These are phyloP conservation scores for Diaporthe velutina DNA, from an alignment of 2,329 filamentous ascomycete genomes.

Conservation along the genomic window DNA sequence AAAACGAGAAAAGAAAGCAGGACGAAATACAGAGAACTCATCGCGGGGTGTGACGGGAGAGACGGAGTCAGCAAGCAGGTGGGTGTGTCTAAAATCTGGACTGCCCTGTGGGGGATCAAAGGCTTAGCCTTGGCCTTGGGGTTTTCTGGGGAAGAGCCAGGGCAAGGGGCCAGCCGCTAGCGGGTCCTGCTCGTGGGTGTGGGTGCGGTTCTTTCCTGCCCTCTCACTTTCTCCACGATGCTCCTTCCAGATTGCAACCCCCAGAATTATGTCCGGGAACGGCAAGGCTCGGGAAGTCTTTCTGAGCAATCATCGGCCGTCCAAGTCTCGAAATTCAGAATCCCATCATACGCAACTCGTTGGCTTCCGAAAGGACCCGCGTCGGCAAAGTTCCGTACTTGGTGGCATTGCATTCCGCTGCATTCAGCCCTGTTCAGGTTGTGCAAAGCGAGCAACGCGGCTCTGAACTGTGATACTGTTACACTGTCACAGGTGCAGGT, in stretches of 20 bases:
- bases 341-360: constrained; percentile 14
- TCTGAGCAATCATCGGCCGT: background rate
- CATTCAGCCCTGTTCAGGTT: constrained; percentile 27
- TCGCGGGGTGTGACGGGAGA: background rate
- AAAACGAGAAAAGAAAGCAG: constrained; percentile 26
- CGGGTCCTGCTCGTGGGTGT: constrained; percentile 14
- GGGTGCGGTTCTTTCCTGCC: background rate
- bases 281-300: constrained; percentile 32
- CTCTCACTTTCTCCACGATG: background rate
- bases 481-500: background rate
- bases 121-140: constrained; percentile 32
- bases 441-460: constrained; percentile 4
- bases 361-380: constrained; percentile 37
- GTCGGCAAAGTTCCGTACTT: constrained; percentile 19
- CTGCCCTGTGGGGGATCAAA: constrained; percentile 26
- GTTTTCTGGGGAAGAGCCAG: constrained; percentile 22
- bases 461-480: background rate
- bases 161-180: constrained; percentile 18
- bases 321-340: constrained; percentile 1
- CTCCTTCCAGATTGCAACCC: constrained; percentile 3
- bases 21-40: background rate
- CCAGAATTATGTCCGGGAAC: constrained; percentile 22
- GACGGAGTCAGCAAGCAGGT: constrained; percentile 1
- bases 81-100: constrained; percentile 6
- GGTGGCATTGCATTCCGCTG: background rate